Percentiles rank a stretch among this genome's conserved stretches.
Evolutionary conservation across 1,139 yeast species (phyloP).

Genomic region (Geotrichum reessii): DNA sequence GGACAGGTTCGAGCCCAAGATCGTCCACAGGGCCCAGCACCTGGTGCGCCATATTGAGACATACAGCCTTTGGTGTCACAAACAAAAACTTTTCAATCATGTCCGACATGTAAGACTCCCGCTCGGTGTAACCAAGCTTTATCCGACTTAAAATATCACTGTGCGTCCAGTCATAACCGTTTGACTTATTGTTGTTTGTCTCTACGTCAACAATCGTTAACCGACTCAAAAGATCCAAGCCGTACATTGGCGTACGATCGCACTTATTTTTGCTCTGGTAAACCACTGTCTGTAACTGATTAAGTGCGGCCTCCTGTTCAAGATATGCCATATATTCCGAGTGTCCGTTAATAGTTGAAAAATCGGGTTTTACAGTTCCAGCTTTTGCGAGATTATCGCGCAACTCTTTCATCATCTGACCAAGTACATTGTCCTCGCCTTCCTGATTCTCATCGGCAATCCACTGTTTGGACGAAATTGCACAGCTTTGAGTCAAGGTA

Average conservation of each 20-base stretch:
- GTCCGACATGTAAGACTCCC: slow-evolving; percentile 46
- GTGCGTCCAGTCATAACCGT: slow-evolving; percentile 26
- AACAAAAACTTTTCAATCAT: slow-evolving; percentile 73
- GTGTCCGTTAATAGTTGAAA: slow-evolving; percentile 52
- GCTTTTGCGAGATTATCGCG: slow-evolving; percentile 11
- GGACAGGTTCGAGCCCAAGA: slow-evolving; percentile 4
- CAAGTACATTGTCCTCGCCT: slow-evolving; percentile 35
- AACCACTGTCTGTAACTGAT: slow-evolving; percentile 49
- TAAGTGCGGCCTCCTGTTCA: slow-evolving; percentile 48
- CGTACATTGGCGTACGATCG: slow-evolving; percentile 34
- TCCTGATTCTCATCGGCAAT: slow-evolving; percentile 41
- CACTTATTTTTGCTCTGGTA: slow-evolving; percentile 50
- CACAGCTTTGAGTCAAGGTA: slow-evolving; percentile 44
- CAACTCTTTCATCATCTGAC: slow-evolving; percentile 19
- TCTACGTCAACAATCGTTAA: slow-evolving; percentile 8
- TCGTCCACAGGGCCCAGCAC: slow-evolving; percentile 47
- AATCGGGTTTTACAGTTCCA: slow-evolving; percentile 40
- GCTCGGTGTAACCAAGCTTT: slow-evolving; percentile 40
- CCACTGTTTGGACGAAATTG: slow-evolving; percentile 43
- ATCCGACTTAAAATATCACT: slow-evolving; percentile 33
- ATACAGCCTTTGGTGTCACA: slow-evolving; percentile 80
- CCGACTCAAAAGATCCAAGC: slow-evolving; percentile 27
- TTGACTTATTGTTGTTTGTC: slow-evolving; percentile 1
- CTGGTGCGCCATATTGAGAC: slow-evolving; percentile 64
- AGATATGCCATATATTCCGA: slow-evolving; percentile 50